Evolutionary conservation across 345 rosid genomes (phyloP).

Genomic region (Salix koriyanagi): DNA sequence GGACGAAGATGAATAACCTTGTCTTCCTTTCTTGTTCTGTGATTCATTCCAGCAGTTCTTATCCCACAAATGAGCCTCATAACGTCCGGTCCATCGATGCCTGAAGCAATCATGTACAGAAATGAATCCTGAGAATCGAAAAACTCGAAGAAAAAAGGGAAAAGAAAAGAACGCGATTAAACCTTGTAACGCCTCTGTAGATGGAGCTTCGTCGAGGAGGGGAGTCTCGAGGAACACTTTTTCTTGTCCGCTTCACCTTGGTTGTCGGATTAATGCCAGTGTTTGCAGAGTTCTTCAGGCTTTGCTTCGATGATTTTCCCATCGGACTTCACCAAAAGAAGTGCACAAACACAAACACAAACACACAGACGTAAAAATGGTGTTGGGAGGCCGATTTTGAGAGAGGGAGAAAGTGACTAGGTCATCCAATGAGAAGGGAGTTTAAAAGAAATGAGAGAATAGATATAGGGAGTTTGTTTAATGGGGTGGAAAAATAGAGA

Average conservation of each 20-base stretch:
- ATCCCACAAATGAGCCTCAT: constrained; percentile 66
- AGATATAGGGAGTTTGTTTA: background rate
- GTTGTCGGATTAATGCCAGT: background rate
- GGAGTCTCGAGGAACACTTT: constrained; percentile 46
- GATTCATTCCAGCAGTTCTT: constrained; percentile 62
- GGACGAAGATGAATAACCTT: constrained; percentile 30
- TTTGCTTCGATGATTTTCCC: constrained; percentile 40
- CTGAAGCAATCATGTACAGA: constrained; percentile 12
- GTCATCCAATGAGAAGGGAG: background rate
- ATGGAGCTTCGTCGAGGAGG: constrained; percentile 61
- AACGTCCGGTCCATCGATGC: constrained; percentile 64
- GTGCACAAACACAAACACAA: background rate
- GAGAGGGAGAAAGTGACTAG: background rate
- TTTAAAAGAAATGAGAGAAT: background rate
- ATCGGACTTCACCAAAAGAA: constrained; percentile 13
- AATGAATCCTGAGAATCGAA: background rate
- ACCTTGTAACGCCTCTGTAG: constrained; percentile 69
- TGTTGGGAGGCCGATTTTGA: background rate
- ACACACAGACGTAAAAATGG: background rate
- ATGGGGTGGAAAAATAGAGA: background rate
- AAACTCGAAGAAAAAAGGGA: background rate
- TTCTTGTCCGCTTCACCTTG: constrained; percentile 44
- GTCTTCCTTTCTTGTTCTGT: constrained; percentile 61
- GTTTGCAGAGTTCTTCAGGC: background rate
- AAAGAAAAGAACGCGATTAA: background rate